Evolutionary conservation across 192 early-diverging fungal genomes (phyloP), one percentile per base, ranked within the genome.

Genomic region (Backusella luteola): DNA sequence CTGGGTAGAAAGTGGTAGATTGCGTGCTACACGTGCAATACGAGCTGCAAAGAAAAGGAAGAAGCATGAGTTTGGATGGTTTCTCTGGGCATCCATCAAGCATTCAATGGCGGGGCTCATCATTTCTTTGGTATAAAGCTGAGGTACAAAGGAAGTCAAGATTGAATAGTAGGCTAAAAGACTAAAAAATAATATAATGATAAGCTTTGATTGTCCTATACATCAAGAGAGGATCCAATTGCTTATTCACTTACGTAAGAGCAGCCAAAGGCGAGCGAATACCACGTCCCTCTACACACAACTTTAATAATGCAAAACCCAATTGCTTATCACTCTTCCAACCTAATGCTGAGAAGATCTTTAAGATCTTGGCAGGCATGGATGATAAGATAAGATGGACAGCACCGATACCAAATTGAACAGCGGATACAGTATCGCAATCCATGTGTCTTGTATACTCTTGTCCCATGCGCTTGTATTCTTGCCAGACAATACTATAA

Each of bases 401-500:
- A 14, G 77, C 71, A 34, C 81, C 81, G 73, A 82, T 82, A 71
- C 81, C 88, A 79, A 87, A 89, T 29, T 89, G 81, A 39, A 89
- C 81, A 8, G 84, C 88, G 11, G 85, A 86, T 11, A 86, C 70
- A 11, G 88, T 89, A 73, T 89, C 80, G 34, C 78, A 77, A 71
- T 89, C 88, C 52, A 89, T 84, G 46, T 84, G 75, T 6, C 77
- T 78, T 23, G 79, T 79, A 42, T 81, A 84, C 6, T 81, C 80
- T 46, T 88, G 82, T 5, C 87, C 87, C 87, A 86, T 87, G 19
- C 78, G 67, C 67, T 87, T 86, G 63, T 85, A 80, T 71, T 89
- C 86, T n/a, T 85, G 73, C 86, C 86, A 89, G 0, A 89, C 85
- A 46, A 78, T 59, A 73, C 82, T 83, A 71, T 89, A 89, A 14